These are phyloP conservation scores for Pistacia integerrima DNA, from an alignment of 345 rosid species.

Conservation along the genomic window DNA sequence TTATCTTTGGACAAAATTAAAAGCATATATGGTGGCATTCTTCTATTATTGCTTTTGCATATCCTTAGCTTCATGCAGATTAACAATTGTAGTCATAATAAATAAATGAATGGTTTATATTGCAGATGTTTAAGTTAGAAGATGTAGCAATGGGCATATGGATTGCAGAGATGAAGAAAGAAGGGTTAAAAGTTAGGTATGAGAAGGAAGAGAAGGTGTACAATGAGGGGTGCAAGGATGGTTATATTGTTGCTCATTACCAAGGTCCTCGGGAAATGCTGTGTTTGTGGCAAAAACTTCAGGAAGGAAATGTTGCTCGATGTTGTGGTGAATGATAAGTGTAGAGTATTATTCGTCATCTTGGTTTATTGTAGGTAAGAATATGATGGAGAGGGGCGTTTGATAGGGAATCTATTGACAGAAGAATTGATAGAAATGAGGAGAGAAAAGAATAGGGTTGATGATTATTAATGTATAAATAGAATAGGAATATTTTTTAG, in stretches of 20 bases:
- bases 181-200: slow-evolving; percentile 63
- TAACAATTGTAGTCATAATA: neutral
- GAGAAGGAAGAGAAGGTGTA: slow-evolving; percentile 71
- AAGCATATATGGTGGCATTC: neutral
- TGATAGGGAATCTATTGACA: neutral
- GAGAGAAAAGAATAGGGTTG: neutral
- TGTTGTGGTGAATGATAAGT: slow-evolving; percentile 68
- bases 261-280: slow-evolving; percentile 91
- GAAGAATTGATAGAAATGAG: neutral
- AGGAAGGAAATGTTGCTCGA: slow-evolving; percentile 63
- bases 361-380: neutral
- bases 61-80: neutral
- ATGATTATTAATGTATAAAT: neutral
- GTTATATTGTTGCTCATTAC: slow-evolving; percentile 90
- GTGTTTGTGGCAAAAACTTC: slow-evolving; percentile 91
- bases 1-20: neutral
- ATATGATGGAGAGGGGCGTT: neutral
- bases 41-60: neutral
- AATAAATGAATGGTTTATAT: neutral
- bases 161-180: slow-evolving; percentile 70
- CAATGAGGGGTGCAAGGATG: slow-evolving; percentile 82
- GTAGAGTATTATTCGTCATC: neutral
- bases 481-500: neutral
- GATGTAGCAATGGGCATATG: slow-evolving; percentile 99
- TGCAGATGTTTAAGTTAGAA: slow-evolving; percentile 97